Evolutionary conservation across 1,139 yeast species (phyloP), one percentile per base, ranked within the genome.

Genomic region (Geotrichum histeridarum): DNA sequence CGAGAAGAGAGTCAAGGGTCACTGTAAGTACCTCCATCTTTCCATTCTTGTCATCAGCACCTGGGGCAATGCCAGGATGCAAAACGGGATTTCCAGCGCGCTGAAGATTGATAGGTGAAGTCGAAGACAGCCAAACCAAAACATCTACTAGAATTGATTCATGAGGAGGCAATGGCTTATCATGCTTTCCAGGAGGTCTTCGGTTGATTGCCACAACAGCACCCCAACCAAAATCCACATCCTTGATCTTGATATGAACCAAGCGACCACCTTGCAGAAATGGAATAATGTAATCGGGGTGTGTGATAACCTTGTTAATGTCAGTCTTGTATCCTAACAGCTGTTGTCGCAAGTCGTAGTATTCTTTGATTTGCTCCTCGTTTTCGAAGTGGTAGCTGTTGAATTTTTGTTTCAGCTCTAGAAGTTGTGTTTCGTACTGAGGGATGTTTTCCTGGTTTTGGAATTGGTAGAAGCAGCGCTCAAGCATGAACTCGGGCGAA

Each of bases 401-500:
- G 33, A 77, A 69, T 61, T 82, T 74, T 8, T 72, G 70, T 48
- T 81, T 77, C 62, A 84, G 71, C 44, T 77, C 80, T 17, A 74
- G 73, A 39, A 86, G 73, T 61, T 85, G 77, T 55, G 76, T 76
- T 64, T 91, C 96, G 76, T 93, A 75, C 27, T 79, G 75, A 1
- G 99, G 99, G 8, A 94, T 95, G 30, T 93, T 82, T 8, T 94
- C 81, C 8, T 94, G 90, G 68, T 87, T 91, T 70, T 94, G 99
- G 68, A 91, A 94, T 71, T 94, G 99, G 73, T 76, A 93, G 66
- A 94, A 94, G 2, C 99, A 93, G 62, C 86, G 81, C 67, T 90
- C 95, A 63, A 94, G 78, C 97, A 94, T 91, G 61, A 86, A 94
- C 70, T 94, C 99, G 0, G 99, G 99, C 0, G 98, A 90, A 54